Percentiles rank a stretch among this genome's conserved stretches.
Conservation (phyloP, 2,329 filamentous ascomycete genomes). For the Ophiobolus disseminans region DNA sequence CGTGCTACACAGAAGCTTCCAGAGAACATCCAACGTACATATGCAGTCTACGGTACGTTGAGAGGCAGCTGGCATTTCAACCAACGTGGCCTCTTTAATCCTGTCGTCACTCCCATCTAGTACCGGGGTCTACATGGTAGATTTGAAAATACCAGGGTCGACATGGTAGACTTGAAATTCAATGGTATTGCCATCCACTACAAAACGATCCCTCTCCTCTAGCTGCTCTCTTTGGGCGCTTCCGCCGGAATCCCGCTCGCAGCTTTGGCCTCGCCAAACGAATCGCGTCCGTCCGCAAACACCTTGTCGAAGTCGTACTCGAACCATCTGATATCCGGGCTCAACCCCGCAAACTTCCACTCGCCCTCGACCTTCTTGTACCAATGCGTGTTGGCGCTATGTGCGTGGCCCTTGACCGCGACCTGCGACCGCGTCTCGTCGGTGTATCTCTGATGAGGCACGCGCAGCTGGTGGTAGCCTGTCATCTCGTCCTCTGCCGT, state of each 20-base stretch:
- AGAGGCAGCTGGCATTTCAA: too few species aligned
- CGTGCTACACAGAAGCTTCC: too few species aligned
- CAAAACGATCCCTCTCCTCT: not conserved
- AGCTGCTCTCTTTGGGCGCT: too few species aligned
- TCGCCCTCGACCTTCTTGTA: slow-evolving; percentile 65
- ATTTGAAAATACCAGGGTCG: too few species aligned
- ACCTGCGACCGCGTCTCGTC: slow-evolving; percentile 57
- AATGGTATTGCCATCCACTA: too few species aligned
- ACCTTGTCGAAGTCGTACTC: slow-evolving; percentile 65
- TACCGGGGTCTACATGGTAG: too few species aligned
- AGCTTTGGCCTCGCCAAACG: slow-evolving; percentile 53
- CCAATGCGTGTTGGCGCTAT: slow-evolving; percentile 62
- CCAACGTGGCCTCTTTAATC: too few species aligned
- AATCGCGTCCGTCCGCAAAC: slow-evolving; percentile 57
- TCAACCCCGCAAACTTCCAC: slow-evolving; percentile 65
- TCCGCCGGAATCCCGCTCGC: slow-evolving; percentile 47
- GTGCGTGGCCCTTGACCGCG: slow-evolving; percentile 62
- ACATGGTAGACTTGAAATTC: too few species aligned
- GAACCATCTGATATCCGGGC: slow-evolving; percentile 62
- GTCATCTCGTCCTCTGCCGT: slow-evolving; percentile 57
- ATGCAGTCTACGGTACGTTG: too few species aligned
- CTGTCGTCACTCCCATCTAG: too few species aligned
- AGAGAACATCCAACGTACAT: too few species aligned
- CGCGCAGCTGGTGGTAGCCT: slow-evolving; percentile 64
- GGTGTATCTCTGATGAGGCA: slow-evolving; percentile 64